Percentiles rank a stretch among this genome's conserved stretches.
These are phyloP conservation scores for Eucalyptus erythrocorys DNA, from an alignment of 345 rosid species.

Conservation along the genomic window DNA sequence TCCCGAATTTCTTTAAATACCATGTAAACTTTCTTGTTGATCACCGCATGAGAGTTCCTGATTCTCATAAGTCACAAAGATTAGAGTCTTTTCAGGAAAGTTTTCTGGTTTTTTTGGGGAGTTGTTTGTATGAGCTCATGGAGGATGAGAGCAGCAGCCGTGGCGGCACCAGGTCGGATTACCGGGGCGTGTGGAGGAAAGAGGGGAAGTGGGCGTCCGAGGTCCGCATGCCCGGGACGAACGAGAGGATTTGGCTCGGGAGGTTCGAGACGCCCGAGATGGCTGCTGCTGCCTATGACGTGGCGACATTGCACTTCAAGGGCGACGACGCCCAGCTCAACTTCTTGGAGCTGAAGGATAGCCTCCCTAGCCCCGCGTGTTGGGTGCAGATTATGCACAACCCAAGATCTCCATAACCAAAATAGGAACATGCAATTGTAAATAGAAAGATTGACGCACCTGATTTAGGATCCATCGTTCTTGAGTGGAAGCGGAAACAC, in stretches of 20 bases:
- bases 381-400: too few species aligned
- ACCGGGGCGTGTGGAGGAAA: constrained; percentile 77
- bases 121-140: background rate
- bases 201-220: constrained; percentile 99
- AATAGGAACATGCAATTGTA: too few species aligned
- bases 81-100: too few species aligned
- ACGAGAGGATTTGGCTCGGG: constrained; percentile 77
- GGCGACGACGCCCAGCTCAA: constrained; percentile 59
- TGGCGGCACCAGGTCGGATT: background rate
- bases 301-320: constrained; percentile 57
- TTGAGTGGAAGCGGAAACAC: too few species aligned
- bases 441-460: too few species aligned
- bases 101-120: background rate
- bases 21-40: too few species aligned
- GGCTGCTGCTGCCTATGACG: constrained; percentile 92
- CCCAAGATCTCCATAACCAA: too few species aligned
- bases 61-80: background rate
- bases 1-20: too few species aligned
- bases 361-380: constrained; percentile 41
- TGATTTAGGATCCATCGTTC: too few species aligned
- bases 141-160: background rate
- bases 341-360: constrained; percentile 36
- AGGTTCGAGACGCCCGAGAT: constrained; percentile 76
- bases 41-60: background rate
- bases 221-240: constrained; percentile 76